phyloP scores from a whole-genome alignment of 2,329 filamentous ascomycete genomes.

The Fonsecaea erecta region DNA sequence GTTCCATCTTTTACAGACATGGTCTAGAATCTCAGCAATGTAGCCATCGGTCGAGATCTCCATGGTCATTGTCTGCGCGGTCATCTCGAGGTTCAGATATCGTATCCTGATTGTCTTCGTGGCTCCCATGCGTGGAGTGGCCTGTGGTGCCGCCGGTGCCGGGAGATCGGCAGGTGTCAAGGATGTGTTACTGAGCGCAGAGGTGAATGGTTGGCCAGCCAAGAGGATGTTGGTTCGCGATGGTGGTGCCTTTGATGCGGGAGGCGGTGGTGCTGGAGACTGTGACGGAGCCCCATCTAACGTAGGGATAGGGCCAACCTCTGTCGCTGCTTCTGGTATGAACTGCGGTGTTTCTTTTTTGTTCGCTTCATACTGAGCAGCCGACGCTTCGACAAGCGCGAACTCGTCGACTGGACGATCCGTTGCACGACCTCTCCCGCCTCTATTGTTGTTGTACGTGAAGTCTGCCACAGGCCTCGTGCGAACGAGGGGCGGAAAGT shows the following conservation, averaged over 20 bases:
- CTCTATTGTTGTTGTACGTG: conserved; percentile 69
- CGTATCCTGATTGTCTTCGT: conserved; percentile 64
- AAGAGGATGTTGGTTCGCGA: conserved; percentile 48
- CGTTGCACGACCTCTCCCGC: conserved; percentile 60
- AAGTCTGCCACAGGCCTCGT: conserved; percentile 66
- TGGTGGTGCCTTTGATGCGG: conserved; percentile 29
- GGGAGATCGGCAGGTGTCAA: conserved; percentile 54
- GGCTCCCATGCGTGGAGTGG: conserved; percentile 61
- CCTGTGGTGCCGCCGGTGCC: conserved; percentile 48
- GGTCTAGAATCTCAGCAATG: conserved; percentile 69
- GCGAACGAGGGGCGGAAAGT: conserved; percentile 65
- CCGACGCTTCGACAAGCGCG: conserved; percentile 64
- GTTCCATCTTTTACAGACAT: conserved; percentile 64
- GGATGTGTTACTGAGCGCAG: conserved; percentile 51
- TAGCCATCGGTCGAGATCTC: conserved; percentile 68
- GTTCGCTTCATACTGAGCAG: conserved; percentile 61
- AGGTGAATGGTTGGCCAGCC: conserved; percentile 51
- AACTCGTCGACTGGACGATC: conserved; percentile 71
- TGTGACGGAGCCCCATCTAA: conserved; percentile 30
- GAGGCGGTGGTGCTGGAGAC: conserved; percentile 12
- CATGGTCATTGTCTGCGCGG: conserved; percentile 57
- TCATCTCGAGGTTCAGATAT: conserved; percentile 64
- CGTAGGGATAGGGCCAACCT: conserved; percentile 37
- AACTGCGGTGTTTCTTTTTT: conserved; percentile 61
- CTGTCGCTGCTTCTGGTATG: conserved; percentile 44